Base-by-base conservation (phyloP, 371 early-diverging fungal genomes). In the Lichtheimia ornata region DNA sequence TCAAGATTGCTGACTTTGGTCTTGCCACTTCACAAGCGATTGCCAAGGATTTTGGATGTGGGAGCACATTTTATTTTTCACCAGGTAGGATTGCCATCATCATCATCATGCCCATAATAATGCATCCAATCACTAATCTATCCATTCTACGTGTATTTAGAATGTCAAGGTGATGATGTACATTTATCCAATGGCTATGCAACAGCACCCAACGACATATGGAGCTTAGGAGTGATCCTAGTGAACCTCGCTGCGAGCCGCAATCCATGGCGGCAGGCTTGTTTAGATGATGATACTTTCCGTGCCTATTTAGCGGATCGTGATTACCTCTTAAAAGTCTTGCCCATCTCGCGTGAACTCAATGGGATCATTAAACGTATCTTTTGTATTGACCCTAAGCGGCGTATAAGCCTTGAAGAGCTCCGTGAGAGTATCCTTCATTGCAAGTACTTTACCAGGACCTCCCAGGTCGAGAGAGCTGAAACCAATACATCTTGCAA, bases 1-100 rank as follows among this genome's bases (percentile, higher is more conserved):
- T 95, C 63, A 94, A 95, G 74, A 79, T 97, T 30, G 88, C 95
- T 14, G 97, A 97, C 72, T 97, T 97, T 81, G 97, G 97, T 2
- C 80, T 98, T 24, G 88, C 96, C 12, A 96, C 97, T 1, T 82
- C 84, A 11, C 83, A 91, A 25, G 47, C 65, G 5, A 79, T 77
- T 66, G 92, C 93, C 15, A 83, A 69, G 11, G 96, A 96, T 57
- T 87, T 90, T 58, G 96, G 97, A 6, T 93, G 95, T 67, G 98
- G 98, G 2, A 88, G 89, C 20, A 90, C 91, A 2, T 90, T 91
- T 71, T 97, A 97, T 69, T 92, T 95, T 83, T 93, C 94, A 20
- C 98, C 97, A 65, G 87, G 85, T 85, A 61, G 53, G 53, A 30
- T 14, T 18, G 52, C 7, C 11, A 7, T 44, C 17, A 25, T 43